A percentile compares a stretch with the other conserved stretches of the same genome.
phyloP scores from a whole-genome alignment of 805 yeast species.

The Barnettozyma pratensis region DNA sequence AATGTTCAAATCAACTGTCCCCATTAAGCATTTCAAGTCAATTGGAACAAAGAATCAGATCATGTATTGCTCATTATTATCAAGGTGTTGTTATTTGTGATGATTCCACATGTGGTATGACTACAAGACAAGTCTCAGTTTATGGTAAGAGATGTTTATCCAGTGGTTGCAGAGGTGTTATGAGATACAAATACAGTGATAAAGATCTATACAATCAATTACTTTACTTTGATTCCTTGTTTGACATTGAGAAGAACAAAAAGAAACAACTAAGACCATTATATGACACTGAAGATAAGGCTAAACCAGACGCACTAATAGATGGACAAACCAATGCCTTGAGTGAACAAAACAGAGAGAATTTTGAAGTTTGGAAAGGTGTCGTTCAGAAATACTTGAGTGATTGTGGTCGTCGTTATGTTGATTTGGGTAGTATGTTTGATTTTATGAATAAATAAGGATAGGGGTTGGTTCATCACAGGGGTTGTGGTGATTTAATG shows the following conservation, averaged over 20 bases:
- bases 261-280: conserved; percentile 49
- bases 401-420: conserved; percentile 86
- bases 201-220: conserved; percentile 82
- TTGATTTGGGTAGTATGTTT: conserved; percentile 79
- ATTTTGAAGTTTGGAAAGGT: conserved; percentile 46
- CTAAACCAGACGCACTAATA: conserved; percentile 28
- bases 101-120: conserved; percentile 73
- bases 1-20: conserved; percentile 50
- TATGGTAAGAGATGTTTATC: conserved; percentile 79
- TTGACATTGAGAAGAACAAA: conserved; percentile 78
- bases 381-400: conserved; percentile 69
- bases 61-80: conserved; percentile 70
- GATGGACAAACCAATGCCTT: conserved; percentile 63
- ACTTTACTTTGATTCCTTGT: conserved; percentile 69
- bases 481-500: too few relatives aligned
- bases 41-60: conserved; percentile 66
- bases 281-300: conserved; percentile 31
- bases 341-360: conserved; percentile 70
- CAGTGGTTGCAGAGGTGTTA: conserved; percentile 65
- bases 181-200: conserved; percentile 73
- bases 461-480: too few relatives aligned
- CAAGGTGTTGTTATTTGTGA: conserved; percentile 85
- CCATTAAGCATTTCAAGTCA: conserved; percentile 60
- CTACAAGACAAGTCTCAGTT: conserved; percentile 81
- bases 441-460: conserved; percentile 37